Evolutionary conservation across 2,329 filamentous ascomycete genomes (phyloP), one percentile per base, ranked within the genome.

Genomic region (Cordyceps javanica): DNA sequence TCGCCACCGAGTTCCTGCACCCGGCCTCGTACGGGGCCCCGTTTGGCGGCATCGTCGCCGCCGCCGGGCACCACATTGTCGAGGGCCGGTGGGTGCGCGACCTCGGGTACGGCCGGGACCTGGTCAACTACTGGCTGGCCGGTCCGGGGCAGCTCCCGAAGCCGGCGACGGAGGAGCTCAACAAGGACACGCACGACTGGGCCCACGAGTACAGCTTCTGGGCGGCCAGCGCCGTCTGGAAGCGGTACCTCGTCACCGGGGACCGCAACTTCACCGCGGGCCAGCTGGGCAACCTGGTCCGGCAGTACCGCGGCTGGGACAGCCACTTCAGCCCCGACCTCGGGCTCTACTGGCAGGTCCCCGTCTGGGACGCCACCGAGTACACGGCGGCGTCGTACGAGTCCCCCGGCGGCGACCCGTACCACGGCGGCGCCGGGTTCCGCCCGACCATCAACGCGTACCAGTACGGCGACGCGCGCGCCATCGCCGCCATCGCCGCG

Each of bases 291-390:
- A 73, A 75, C 55, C 69, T 77, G 66, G 62, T 73, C 39, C 65
- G 66, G 16, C 65, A 71, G 38, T 77, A 70, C 65, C 63, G 71
- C 54, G 61, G 69, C 23, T 77, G 74, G 74, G 69, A 76, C 59
- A 63, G 61, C 21, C 68, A 67, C 25, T 70, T 67, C 39, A 68
- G 75, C 60, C 61, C 62, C 7, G 59, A 59, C 0, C 69, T 68
- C 16, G 73, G 73, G 1, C 63, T 77, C 5, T 77, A 76, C 60
- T 74, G 73, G 62, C 71, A 72, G 42, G 69, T 70, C 26, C 74
- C 74, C 1, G 69, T 75, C 3, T 73, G 69, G 66, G 75, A 77
- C 57, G 73, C 74, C 19, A 73, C 75, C 38, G 74, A 77, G 62
- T 76, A 71, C 49, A 63, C 75, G 5, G 70, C 66, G 2, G 61